Base-by-base conservation (phyloP, 202 grass and related monocot genomes). In the Bolboschoenoplectus hybrid region DNA sequence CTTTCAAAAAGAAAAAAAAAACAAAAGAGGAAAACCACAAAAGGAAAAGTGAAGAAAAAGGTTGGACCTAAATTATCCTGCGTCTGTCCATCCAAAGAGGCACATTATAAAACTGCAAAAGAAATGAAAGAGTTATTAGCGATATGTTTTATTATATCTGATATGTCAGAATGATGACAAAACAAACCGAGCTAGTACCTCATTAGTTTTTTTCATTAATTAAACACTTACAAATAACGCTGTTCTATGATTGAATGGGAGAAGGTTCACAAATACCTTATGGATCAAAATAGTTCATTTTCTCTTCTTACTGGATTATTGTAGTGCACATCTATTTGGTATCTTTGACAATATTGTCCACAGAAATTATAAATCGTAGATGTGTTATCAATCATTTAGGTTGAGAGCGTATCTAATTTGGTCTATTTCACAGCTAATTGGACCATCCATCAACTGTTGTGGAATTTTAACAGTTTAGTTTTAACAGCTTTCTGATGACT, bases 71-170 rank as follows among this genome's bases (percentile, higher is more conserved):
- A 73, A 39, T 73, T 8, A 46, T 72, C 38, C 35, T 49, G 17
- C 44, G 43, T 73, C 43, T 73, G n/a, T 73, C 49, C 40, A 71
- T 73, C 69, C n/a, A 47, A 73, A 49, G 17, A 9, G 16, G 43
- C 12, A 72, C 7, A 73, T 73, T 26, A 49, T 73, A 49, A 43
- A 47, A 49, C 69, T 73, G 69, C 43, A 49, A 49, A 2, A 73
- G 16, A 49, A 49, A 73, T 47, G 17, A 49, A 73, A 10, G 43
- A 73, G 43, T 73, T 73, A 73, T 39, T 14, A 49, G 10, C 26
- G 49, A 0, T 13, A 16, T 72, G 17, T 46, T 72, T 20, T 6
- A 45, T 72, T n/a, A 3, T 9, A 9, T 20, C 7, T 72, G 14
- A 46, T 46, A n/a, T 46, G 41, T 47, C 68, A 72, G 68, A 72